Evolutionary conservation across 2,329 filamentous ascomycete species (phyloP).

Genomic region (Daldinia sp.): DNA sequence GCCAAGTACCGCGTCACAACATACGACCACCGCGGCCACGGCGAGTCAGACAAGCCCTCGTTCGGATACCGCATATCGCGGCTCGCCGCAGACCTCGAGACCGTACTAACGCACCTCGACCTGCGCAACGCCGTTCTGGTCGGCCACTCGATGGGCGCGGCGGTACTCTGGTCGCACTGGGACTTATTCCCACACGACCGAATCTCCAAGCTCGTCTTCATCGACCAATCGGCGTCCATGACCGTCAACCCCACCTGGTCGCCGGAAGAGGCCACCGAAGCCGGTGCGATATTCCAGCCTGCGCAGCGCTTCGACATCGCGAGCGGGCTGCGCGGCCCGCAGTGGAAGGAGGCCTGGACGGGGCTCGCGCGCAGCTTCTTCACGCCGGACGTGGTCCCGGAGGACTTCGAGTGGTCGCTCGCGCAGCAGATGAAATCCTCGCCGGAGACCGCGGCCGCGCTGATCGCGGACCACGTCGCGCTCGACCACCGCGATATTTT

Average conservation of each 20-base stretch:
- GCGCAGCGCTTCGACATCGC: slow-evolving; percentile 37
- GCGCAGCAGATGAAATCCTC: slow-evolving; percentile 47
- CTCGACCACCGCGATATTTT: slow-evolving; percentile 51
- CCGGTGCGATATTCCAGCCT: slow-evolving; percentile 44
- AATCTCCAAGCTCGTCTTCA: slow-evolving; percentile 48
- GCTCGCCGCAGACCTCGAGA: slow-evolving; percentile 49
- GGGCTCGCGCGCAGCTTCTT: slow-evolving; percentile 45
- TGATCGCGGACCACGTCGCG: slow-evolving; percentile 48
- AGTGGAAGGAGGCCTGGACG: slow-evolving; percentile 26
- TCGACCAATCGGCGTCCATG: slow-evolving; percentile 50
- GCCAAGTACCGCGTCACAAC: slow-evolving; percentile 50
- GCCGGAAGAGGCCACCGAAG: slow-evolving; percentile 37
- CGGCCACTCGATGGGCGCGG: slow-evolving; percentile 54
- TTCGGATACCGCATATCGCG: slow-evolving; percentile 50
- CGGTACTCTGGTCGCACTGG: slow-evolving; percentile 52
- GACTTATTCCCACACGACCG: slow-evolving; percentile 49
- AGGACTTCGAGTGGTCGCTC: slow-evolving; percentile 48
- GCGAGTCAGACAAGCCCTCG: slow-evolving; percentile 52
- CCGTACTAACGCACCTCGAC: slow-evolving; percentile 48
- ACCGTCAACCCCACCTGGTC: slow-evolving; percentile 49
- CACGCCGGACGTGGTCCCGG: slow-evolving; percentile 38
- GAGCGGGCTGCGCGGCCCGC: slow-evolving; percentile 34
- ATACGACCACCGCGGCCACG: slow-evolving; percentile 52
- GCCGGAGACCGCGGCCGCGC: slow-evolving; percentile 43
- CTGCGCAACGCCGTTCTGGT: slow-evolving; percentile 50